These are phyloP conservation scores for Trametes cubensis DNA, from an alignment of 768 basidiomycete genomes.

Conservation along the genomic window DNA sequence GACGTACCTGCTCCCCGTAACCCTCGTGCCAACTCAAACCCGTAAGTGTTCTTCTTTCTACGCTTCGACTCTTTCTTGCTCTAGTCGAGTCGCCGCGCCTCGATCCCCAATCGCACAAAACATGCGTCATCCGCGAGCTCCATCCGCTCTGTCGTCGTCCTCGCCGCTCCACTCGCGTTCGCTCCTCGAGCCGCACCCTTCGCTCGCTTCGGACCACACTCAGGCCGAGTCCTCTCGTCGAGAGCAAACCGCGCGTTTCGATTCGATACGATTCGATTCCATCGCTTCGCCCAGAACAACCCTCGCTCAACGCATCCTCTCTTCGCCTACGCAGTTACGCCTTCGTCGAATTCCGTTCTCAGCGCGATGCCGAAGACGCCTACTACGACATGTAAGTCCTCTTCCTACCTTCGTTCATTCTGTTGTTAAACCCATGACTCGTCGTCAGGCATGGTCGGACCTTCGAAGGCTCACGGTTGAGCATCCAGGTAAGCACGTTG, in stretches of 20 bases:
- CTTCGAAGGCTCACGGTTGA: constrained; percentile 75
- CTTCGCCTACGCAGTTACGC: constrained; percentile 69
- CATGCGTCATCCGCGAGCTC: constrained; percentile 17
- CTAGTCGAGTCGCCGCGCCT: constrained; percentile 39
- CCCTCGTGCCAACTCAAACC: constrained; percentile 70
- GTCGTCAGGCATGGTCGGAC: constrained; percentile 66
- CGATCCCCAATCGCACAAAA: constrained; percentile 15
- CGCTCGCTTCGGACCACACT: constrained; percentile 7
- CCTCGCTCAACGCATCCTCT: constrained; percentile 59
- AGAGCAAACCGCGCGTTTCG: constrained; percentile 21
- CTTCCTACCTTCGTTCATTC: background rate
- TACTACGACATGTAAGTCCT: constrained; percentile 73
- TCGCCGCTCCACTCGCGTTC: background rate
- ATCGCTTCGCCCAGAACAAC: constrained; percentile 39
- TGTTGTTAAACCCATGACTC: background rate
- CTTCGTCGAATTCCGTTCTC: constrained; percentile 81
- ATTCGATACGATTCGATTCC: constrained; percentile 25
- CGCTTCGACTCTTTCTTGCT: constrained; percentile 28
- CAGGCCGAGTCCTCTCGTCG: constrained; percentile 8
- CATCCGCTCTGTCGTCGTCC: constrained; percentile 11
- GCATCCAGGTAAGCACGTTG: constrained; percentile 61
- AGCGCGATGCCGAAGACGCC: constrained; percentile 79
- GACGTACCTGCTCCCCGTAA: constrained; percentile 89
- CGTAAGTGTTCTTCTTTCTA: constrained; percentile 61
- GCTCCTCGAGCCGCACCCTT: constrained; percentile 11